phyloP scores from a whole-genome alignment of 176 grass and related monocot genomes.

The Cocos nucifera region DNA sequence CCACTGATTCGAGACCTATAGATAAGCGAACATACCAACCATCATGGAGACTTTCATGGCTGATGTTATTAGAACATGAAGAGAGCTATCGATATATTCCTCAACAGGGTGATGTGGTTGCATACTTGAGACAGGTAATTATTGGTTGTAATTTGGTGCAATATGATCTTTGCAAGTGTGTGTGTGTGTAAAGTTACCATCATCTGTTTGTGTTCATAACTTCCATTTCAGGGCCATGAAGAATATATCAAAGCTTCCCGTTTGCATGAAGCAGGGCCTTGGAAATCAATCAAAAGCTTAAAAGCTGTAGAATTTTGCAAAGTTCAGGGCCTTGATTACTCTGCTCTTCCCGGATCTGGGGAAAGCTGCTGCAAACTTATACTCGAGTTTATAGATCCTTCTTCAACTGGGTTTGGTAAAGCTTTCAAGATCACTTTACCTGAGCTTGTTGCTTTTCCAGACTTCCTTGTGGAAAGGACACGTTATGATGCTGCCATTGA shows the following conservation, averaged over 20 bases:
- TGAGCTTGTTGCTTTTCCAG: slow-evolving; percentile 62
- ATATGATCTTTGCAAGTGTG: too few species aligned
- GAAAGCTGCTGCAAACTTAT: slow-evolving; percentile 87
- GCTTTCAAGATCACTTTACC: slow-evolving; percentile 62
- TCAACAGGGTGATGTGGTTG: slow-evolving; percentile 81
- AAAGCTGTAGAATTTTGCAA: slow-evolving; percentile 86
- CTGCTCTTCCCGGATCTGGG: slow-evolving; percentile 69
- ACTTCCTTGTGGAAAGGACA: slow-evolving; percentile 91
- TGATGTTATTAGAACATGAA: slow-evolving; percentile 94
- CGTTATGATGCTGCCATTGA: slow-evolving; percentile 65
- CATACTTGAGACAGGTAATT: slow-evolving; percentile 85
- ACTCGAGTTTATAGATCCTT: slow-evolving; percentile 45
- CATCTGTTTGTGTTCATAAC: too few species aligned
- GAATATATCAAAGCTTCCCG: slow-evolving; percentile 42
- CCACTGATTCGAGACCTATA: slow-evolving; percentile 33
- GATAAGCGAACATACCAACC: slow-evolving; percentile 44
- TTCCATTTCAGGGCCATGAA: slow-evolving; percentile 58
- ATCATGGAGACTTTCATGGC: slow-evolving; percentile 60
- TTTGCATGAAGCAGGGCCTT: slow-evolving; percentile 38
- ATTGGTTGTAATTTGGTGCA: neutral
- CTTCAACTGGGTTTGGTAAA: slow-evolving; percentile 45
- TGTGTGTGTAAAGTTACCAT: too few species aligned
- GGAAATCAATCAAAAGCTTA: slow-evolving; percentile 44
- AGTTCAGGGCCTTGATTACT: slow-evolving; percentile 54
- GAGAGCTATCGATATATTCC: slow-evolving; percentile 88